phyloP scores from a whole-genome alignment of 1,284 basidiomycete genomes.

The Rhodotorula sp. region DNA sequence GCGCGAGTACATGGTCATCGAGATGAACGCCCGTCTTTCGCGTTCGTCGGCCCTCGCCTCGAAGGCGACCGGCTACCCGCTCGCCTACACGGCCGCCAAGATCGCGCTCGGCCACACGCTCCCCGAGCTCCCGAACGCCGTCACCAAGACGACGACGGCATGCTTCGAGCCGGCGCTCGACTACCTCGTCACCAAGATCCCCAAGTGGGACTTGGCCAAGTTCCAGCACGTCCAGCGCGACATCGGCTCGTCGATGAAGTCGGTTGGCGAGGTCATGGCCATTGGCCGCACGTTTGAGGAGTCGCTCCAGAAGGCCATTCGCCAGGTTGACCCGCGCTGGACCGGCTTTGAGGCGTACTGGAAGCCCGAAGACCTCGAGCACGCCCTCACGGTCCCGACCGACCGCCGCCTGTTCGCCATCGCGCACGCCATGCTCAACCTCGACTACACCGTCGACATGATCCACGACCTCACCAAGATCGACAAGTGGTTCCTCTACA shows the following conservation, averaged over 20 bases:
- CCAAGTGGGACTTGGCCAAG: conserved; percentile 99
- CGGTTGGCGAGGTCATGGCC: conserved; percentile 99
- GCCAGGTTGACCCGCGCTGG: conserved; percentile 89
- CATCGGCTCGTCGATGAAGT: conserved; percentile 98
- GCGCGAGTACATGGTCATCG: conserved; percentile 94
- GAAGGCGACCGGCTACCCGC: conserved; percentile 98
- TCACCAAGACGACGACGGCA: conserved; percentile 98
- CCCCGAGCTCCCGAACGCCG: conserved; percentile 96
- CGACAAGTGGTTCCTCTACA: conserved; percentile 99
- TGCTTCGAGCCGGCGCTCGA: conserved; percentile 99
- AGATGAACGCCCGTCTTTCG: conserved; percentile 79
- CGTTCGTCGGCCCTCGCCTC: conserved; percentile 76
- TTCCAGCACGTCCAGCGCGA: conserved; percentile 94
- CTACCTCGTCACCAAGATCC: conserved; percentile 99
- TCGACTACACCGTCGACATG: conserved; percentile 84
- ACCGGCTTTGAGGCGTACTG: conserved; percentile 68
- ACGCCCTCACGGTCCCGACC: conserved; percentile 69
- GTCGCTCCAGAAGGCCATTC: conserved; percentile 96
- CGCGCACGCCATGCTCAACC: conserved; percentile 95
- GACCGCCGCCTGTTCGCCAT: conserved; percentile 96
- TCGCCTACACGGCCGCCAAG: conserved; percentile 99
- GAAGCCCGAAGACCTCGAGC: conserved; percentile 78
- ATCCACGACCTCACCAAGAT: conserved; percentile 96
- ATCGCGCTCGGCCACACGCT: conserved; percentile 98
- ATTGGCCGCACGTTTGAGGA: conserved; percentile 99